Percentiles rank a stretch among this genome's conserved stretches.
phyloP scores from a whole-genome alignment of 2,329 filamentous ascomycete genomes.

The Juglanconis juglandina region DNA sequence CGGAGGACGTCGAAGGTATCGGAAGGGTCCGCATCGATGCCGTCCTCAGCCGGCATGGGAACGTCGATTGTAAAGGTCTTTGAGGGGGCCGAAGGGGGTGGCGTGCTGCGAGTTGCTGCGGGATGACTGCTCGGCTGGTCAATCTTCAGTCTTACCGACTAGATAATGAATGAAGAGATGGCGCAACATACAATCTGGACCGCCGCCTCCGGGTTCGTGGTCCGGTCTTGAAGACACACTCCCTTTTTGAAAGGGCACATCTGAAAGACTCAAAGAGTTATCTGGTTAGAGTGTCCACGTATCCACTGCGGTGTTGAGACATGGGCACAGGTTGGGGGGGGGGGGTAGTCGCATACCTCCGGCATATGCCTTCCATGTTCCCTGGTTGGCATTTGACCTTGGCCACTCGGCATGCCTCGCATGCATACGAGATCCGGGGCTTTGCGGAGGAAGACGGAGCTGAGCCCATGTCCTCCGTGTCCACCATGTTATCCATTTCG shows the following conservation, averaged over 20 bases:
- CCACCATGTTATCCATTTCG: background rate
- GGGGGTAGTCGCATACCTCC: constrained; percentile 37
- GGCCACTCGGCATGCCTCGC: constrained; percentile 51
- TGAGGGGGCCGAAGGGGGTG: constrained; percentile 38
- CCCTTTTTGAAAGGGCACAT: constrained; percentile 50
- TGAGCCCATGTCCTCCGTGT: background rate
- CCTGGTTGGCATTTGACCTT: constrained; percentile 53
- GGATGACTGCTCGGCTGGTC: constrained; percentile 1
- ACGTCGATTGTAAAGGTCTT: constrained; percentile 54
- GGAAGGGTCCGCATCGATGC: constrained; percentile 24
- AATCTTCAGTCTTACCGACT: background rate
- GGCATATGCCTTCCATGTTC: constrained; percentile 46
- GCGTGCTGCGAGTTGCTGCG: constrained; percentile 19
- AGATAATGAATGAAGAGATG: background rate
- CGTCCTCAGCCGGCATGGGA: constrained; percentile 38
- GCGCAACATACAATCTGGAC: constrained; percentile 38
- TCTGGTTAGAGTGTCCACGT: background rate
- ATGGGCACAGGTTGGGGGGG: background rate
- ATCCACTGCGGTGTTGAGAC: background rate
- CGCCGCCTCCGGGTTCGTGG: constrained; percentile 47
- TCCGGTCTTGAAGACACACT: constrained; percentile 50
- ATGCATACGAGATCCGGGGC: constrained; percentile 43
- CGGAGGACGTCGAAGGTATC: constrained; percentile 41
- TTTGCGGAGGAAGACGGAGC: constrained; percentile 14
- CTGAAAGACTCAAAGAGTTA: constrained; percentile 28